Evolutionary conservation across 2,329 filamentous ascomycete species (phyloP).

Genomic region (Fusarium gaditjirri): DNA sequence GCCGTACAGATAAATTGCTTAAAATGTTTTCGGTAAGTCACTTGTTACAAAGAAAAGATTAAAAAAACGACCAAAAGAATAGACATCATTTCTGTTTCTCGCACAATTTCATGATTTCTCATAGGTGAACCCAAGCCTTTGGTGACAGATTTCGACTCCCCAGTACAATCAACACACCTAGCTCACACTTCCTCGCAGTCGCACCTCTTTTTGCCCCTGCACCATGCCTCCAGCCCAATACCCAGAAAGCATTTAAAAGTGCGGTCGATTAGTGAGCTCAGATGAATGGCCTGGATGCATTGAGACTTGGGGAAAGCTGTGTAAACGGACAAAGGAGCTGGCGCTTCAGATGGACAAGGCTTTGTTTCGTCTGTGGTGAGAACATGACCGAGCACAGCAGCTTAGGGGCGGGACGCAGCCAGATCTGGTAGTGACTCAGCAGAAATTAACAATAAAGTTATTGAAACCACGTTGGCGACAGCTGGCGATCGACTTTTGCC

Average conservation of each 20-base stretch:
- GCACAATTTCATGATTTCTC: not conserved
- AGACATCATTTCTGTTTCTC: not conserved
- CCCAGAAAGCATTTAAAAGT: not conserved
- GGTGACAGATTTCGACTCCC: not conserved
- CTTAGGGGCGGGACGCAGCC: not conserved
- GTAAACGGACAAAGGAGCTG: not conserved
- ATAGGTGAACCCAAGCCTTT: not conserved
- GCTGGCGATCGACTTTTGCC: not conserved
- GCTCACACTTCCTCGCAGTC: not conserved
- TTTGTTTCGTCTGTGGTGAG: not conserved
- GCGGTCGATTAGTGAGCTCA: no score
- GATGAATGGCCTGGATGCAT: no score
- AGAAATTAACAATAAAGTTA: not conserved
- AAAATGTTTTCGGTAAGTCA: accelerated
- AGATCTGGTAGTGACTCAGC: not conserved
- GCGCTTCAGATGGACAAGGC: no score
- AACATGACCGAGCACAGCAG: not conserved
- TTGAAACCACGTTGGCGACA: not conserved
- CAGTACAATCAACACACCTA: not conserved
- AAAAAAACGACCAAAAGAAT: not conserved
- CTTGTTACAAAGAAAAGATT: not conserved
- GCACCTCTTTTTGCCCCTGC: no score
- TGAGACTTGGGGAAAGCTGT: no score
- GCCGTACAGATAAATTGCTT: not conserved
- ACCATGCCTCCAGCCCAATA: no score